Conservation (phyloP, 768 basidiomycete genomes). For the Russula griseocarnosa region DNA sequence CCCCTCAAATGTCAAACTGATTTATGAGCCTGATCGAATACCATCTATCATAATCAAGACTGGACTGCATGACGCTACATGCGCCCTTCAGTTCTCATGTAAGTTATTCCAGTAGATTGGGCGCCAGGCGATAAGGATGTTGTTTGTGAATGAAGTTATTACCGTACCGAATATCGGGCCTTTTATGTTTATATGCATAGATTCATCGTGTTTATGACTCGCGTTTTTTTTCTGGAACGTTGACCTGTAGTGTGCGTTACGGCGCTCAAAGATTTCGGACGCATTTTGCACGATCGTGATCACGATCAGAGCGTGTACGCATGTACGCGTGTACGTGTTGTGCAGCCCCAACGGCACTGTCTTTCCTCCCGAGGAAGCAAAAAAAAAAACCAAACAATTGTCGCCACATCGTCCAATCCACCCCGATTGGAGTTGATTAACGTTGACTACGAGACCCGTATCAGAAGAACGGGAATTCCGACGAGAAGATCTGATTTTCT, state of each 20-base stretch:
- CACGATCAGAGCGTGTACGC: neutral
- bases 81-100: neutral
- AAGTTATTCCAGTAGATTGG: constrained; percentile 17
- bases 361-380: neutral
- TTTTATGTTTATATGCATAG: constrained; percentile 18
- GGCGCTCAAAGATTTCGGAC: no score
- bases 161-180: constrained; percentile 7
- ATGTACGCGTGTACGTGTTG: no score
- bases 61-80: neutral
- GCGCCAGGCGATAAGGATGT: neutral
- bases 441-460: neutral
- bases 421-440: neutral
- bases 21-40: neutral
- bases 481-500: constrained; percentile 1
- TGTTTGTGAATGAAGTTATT: constrained; percentile 2
- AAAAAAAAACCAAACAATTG: neutral
- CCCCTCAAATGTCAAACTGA: neutral
- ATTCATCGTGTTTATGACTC: neutral
- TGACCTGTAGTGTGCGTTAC: neutral
- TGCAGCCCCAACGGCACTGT: no score
- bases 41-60: neutral
- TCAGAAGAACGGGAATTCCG: neutral
- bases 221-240: neutral
- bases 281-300: neutral
- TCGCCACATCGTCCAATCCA: neutral